A percentile compares a stretch with the other conserved stretches of the same genome.
phyloP scores from a whole-genome alignment of 2,329 filamentous ascomycete species.

The Xenosphaeropsis pyriputrescens region DNA sequence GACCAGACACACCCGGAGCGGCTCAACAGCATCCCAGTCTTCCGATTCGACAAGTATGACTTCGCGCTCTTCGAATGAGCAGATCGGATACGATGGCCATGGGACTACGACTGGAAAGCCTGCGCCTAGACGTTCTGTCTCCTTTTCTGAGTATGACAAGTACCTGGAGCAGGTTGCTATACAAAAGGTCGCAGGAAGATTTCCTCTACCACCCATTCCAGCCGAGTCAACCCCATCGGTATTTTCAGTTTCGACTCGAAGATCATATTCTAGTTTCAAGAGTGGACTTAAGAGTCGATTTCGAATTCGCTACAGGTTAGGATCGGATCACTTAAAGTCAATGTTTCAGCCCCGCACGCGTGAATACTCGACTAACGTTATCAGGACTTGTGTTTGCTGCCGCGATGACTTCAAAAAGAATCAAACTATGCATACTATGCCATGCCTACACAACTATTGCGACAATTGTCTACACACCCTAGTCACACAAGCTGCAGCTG shows the following conservation, averaged over 20 bases:
- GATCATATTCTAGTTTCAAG: conserved; percentile 13
- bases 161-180: conserved; percentile 11
- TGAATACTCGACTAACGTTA: neutral
- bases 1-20: conserved; percentile 10
- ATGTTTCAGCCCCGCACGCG: conserved; percentile 2
- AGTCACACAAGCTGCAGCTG: conserved; percentile 34
- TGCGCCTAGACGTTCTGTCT: conserved; percentile 10
- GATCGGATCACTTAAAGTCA: conserved; percentile 11
- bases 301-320: conserved; percentile 7
- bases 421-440: conserved; percentile 29
- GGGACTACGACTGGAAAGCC: neutral
- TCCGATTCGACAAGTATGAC: conserved; percentile 14
- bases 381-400: conserved; percentile 37
- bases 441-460: conserved; percentile 45
- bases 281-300: conserved; percentile 11
- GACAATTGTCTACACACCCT: conserved; percentile 35
- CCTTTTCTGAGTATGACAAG: conserved; percentile 16
- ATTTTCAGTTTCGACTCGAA: conserved; percentile 14
- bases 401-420: conserved; percentile 33
- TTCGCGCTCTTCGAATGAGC: conserved; percentile 12
- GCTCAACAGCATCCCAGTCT: conserved; percentile 11
- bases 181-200: conserved; percentile 3
- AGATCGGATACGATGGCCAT: conserved; percentile 1
- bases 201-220: conserved; percentile 6
- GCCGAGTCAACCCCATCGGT: conserved; percentile 12